Evolutionary conservation across 164 flowering plant species (phyloP), one percentile per base, ranked within the genome.

Genomic region (Vitis cinerea): DNA sequence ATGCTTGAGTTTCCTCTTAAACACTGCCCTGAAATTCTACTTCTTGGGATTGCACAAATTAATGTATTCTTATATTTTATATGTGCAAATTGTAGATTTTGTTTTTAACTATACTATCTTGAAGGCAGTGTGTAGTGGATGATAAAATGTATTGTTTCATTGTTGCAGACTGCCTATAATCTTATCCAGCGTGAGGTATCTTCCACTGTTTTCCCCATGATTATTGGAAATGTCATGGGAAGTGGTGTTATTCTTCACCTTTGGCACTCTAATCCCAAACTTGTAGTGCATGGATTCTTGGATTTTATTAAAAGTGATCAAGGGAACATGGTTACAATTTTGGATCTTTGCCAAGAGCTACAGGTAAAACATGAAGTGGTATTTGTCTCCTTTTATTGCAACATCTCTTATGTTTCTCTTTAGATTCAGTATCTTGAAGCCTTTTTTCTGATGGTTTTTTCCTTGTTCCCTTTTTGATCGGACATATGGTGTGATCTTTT

Each of bases 161-260:
- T 37, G 44, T 68, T 84, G 84, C 88, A 96, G 99, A 89, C 99
- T 66, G 74, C 90, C 10, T 96, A 84, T 76, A 90, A 88, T 76
- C 91, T 92, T 63, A 77, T 96, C 67, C 99, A 88, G 71, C 67
- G 77, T 71, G 98, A 96, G 75, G 87, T 96, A 16, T 75, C 82
- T 15, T 84, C 85, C 10, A 58, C 75, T 30, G 84, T 89, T 62
- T 85, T 96, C 44, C 99, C 97, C 9, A 61, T 75, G 76, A 49
- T 92, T 30, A 49, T 87, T 49, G 83, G 78, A 60, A 80, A 75
- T 79, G 53, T 83, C 44, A 49, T 72, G 17, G 76, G 78, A 64
- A 72, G 53, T 75, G 82, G 82, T 56, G 50, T 88, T 60, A 70
- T 96, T 69, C 85, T 77, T 61, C 83, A 84, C 47, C 80, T 96